A percentile compares a stretch with the other conserved stretches of the same genome.
Conservation (phyloP, 345 rosid species). For the Lagerstroemia speciosa region DNA sequence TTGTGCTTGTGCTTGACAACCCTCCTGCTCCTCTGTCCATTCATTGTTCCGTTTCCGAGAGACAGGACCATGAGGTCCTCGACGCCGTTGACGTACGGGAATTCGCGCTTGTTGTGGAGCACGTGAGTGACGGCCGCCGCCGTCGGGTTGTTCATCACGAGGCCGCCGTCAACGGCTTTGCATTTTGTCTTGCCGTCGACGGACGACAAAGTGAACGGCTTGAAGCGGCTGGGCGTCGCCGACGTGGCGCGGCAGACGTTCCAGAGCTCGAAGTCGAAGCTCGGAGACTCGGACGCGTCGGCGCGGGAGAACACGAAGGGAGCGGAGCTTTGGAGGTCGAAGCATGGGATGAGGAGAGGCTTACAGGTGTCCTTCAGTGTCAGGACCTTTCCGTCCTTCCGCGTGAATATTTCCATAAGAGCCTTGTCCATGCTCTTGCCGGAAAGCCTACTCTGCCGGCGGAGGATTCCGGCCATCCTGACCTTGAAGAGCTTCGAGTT, state of each 20-base stretch:
- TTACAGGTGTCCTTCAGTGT: conserved; percentile 84
- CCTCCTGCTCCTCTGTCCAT: conserved; percentile 19
- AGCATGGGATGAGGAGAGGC: conserved; percentile 94
- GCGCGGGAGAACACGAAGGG: conserved; percentile 98
- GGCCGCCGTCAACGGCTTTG: conserved; percentile 80
- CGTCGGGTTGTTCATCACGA: conserved; percentile 93
- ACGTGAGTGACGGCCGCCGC: conserved; percentile 92
- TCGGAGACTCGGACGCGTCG: conserved; percentile 79
- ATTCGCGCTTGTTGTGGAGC: conserved; percentile 92
- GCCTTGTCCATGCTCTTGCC: conserved; percentile 62
- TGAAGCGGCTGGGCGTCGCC: conserved; percentile 75
- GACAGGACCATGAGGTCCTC: conserved; percentile 82
- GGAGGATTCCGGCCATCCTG: conserved; percentile 27
- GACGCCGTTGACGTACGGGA: conserved; percentile 71
- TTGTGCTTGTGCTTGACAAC: conserved; percentile 24
- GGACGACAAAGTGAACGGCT: conserved; percentile 58
- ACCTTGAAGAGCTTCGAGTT: conserved; percentile 51
- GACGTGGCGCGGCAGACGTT: conserved; percentile 85
- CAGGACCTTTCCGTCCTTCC: conserved; percentile 46
- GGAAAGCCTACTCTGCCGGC: conserved; percentile 47
- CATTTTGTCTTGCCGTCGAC: conserved; percentile 76
- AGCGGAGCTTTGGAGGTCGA: conserved; percentile 80
- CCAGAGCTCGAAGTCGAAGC: conserved; percentile 91
- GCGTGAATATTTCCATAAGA: conserved; percentile 41
- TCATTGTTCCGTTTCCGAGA: conserved; percentile 60